Evolutionary conservation across 495 filamentous ascomycete species (phyloP).

Genomic region (Thermochaetoides thermophila): DNA sequence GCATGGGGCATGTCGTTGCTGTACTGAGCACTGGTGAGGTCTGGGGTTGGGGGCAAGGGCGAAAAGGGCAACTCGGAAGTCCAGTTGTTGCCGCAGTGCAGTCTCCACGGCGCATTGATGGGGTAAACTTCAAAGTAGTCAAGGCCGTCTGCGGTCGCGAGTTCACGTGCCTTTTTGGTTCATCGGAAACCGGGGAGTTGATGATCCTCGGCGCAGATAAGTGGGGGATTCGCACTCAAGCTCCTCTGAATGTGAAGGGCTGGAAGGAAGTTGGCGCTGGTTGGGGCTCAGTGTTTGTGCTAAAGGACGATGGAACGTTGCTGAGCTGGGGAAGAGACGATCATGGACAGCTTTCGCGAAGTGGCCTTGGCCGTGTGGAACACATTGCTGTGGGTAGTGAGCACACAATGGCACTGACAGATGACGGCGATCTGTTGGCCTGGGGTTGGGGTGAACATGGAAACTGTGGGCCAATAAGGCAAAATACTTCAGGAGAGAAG

Average conservation of each 20-base stretch:
- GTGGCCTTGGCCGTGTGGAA: conserved; percentile 32
- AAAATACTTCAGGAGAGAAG: conserved; percentile 51
- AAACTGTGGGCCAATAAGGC: conserved; percentile 66
- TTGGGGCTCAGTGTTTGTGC: conserved; percentile 69
- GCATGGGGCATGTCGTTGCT: conserved; percentile 63
- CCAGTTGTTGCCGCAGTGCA: conserved; percentile 31
- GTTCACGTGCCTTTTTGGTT: conserved; percentile 58
- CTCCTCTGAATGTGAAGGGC: conserved; percentile 20
- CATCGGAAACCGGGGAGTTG: conserved; percentile 37
- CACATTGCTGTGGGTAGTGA: conserved; percentile 72
- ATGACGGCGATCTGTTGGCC: conserved; percentile 45
- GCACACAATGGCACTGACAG: conserved; percentile 57
- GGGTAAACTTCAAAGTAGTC: conserved; percentile 37
- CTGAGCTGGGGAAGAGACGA: conserved; percentile 67
- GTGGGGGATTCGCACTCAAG: conserved; percentile 39
- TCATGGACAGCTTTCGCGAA: conserved; percentile 62
- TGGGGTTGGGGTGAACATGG: conserved; percentile 99
- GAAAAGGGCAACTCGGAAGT: conserved; percentile 68
- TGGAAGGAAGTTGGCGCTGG: conserved; percentile 55
- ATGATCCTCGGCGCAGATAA: conserved; percentile 55
- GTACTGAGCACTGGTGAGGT: conserved; percentile 60
- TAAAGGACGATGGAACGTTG: conserved; percentile 40
- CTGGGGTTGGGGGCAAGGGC: conserved; percentile 76
- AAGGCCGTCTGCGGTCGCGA: conserved; percentile 65
- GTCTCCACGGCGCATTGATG: conserved; percentile 43